Evolutionary conservation across 257 asterid genomes (phyloP), one percentile per base, ranked within the genome.

Genomic region (Schizonepeta tenuifolia): DNA sequence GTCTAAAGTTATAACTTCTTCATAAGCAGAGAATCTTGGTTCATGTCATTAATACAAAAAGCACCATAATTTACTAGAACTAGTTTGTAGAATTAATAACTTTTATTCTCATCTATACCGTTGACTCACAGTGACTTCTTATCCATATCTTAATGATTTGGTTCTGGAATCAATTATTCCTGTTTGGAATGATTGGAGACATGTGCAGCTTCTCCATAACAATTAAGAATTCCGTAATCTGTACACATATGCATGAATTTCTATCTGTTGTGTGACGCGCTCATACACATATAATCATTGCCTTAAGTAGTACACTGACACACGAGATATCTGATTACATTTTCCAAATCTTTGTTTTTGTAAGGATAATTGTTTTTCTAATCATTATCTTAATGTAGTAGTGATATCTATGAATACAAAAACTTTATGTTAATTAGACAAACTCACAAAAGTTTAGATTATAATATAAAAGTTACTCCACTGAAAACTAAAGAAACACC

Each of bases 1-100:
- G 40, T 7, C 33, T 43, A 14, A 40, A 63, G 66, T 51, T 63
- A 21, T 15, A 63, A 53, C 49, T 38, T 73, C 49, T 38, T 73
- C 33, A 40, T 24, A 0, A 13, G 50, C 38, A 20, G 33, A 54
- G 38, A 15, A 3, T 38, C 58, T n/a, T 12, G 15, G 9, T 51
- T 26, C 33, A 33, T 50, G 17, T 53, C 41, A 38, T 53, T 6
- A 11, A 11, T 15, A 17, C 33, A 62, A 36, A 31, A n/a, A 28
- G 67, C 53, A 17, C 51, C 47, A 28, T 43, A 15, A 11, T 6
- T 63, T 33, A n/a, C 46, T 35, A 36, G 20, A 44, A 57, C 35
- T 28, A 41, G 20, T 15, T 60, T 71, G 33, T 41, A 6, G 5
- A 50, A 50, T 38, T 51, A 9, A 63, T 10, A 7, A 14, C 21